A percentile compares a stretch with the other conserved stretches of the same genome.
Evolutionary conservation across 2,329 filamentous ascomycete species (phyloP).

Genomic region (Dendrostoma leiphaemia): DNA sequence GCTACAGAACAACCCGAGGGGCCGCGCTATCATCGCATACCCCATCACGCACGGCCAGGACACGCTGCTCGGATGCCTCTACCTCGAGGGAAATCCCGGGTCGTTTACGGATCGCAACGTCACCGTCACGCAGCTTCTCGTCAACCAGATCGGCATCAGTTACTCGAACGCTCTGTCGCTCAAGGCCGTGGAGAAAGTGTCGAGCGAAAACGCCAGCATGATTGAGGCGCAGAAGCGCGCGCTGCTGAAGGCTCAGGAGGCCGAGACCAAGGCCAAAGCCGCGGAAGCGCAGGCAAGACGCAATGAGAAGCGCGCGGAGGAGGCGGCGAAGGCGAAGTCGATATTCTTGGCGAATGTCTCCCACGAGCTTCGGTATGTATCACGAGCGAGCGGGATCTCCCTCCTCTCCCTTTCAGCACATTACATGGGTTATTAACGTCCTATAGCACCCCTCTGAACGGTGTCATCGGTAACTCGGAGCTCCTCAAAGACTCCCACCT

Average conservation of each 20-base stretch:
- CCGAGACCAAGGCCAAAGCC: conserved; percentile 73
- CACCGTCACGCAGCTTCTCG: conserved; percentile 65
- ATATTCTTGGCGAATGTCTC: conserved; percentile 80
- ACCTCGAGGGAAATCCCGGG: conserved; percentile 71
- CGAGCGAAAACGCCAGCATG: conserved; percentile 76
- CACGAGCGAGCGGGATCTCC: not conserved
- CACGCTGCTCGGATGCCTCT: conserved; percentile 69
- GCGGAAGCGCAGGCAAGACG: conserved; percentile 75
- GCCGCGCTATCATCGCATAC: conserved; percentile 69
- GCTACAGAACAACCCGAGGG: conserved; percentile 64
- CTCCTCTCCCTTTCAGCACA: not conserved
- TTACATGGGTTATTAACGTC: not conserved
- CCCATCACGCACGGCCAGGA: conserved; percentile 73
- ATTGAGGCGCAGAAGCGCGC: conserved; percentile 73
- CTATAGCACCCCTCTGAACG: conserved; percentile 69
- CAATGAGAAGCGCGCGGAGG: conserved; percentile 78
- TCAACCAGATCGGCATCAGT: conserved; percentile 75
- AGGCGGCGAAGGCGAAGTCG: conserved; percentile 78
- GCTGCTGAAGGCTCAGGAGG: conserved; percentile 67
- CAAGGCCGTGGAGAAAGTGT: conserved; percentile 73
- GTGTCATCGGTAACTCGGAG: conserved; percentile 86
- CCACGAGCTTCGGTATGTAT: conserved; percentile 62
- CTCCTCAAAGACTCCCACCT: conserved; percentile 74
- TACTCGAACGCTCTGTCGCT: conserved; percentile 67
- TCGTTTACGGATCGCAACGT: conserved; percentile 72